Base-by-base conservation (phyloP, 1,284 basidiomycete genomes). In the Leucoagaricus sp. region DNA sequence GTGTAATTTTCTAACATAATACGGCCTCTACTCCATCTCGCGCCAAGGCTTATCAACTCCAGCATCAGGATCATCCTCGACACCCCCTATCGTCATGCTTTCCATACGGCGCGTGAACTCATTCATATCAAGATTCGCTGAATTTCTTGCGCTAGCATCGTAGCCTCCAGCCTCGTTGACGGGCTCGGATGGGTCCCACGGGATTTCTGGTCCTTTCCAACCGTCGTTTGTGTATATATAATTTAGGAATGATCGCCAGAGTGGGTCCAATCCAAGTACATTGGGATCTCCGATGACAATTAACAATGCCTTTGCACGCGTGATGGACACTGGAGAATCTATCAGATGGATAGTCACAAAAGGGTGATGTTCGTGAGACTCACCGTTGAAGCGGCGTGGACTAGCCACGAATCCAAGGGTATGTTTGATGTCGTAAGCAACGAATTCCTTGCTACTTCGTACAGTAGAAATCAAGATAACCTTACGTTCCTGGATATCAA, bases 381-480 rank as follows among this genome's bases (percentile, higher is more conserved):
- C 59, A 85, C 85, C 85, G 62, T 87, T 87, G 69, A 88, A 86
- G 1, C 85, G 79, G 12, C 82, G 75, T 34, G 82, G 81, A 63
- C 79, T 84, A 0, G 84, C 83, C 1, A 87, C 82, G 59, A 88
- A 88, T 3, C 85, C 85, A 2, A 87, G 75, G 0, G 82, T 82
- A 59, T 83, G 81, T 40, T 70, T 75, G 29, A 87, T 65, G 64
- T 87, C 83, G 53, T 80, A 83, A 36, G 80, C 71, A n/a, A 87
- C 70, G 60, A 78, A 81, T 45, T 85, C 80, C 13, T 71, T 72
- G 62, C 78, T 84, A 63, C 82, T 86, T 58, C 85, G 72, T 0
- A 87, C 85, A 7, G 85, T 86, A 0, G 84, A 86, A 15, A 88
- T 78, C 58, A 87, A 83, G 50, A 88, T 85, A 1, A 85, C 79